These are phyloP conservation scores for Metschnikowia koreensis DNA, from an alignment of 805 yeast genomes.

Conservation along the genomic window DNA sequence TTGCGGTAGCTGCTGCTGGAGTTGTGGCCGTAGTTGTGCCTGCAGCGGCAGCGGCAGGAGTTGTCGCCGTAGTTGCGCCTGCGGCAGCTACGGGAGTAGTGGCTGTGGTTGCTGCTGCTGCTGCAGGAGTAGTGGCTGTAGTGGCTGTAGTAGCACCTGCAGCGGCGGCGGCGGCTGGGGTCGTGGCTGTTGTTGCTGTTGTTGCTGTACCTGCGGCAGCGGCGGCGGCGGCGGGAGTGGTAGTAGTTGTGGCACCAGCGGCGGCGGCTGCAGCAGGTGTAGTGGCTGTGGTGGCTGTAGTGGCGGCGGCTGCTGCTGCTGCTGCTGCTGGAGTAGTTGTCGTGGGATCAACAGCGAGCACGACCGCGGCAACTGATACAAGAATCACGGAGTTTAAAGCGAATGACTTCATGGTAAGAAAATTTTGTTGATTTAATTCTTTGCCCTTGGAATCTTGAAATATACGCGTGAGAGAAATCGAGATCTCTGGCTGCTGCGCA, in stretches of 20 bases:
- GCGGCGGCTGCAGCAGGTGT: conserved; percentile 11
- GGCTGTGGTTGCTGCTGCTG: conserved; percentile 11
- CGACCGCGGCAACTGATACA: conserved; percentile 14
- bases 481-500: background rate
- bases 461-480: too few relatives aligned
- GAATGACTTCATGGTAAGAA: conserved; percentile 3
- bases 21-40: too few relatives aligned
- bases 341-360: conserved; percentile 18
- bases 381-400: background rate
- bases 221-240: conserved; percentile 15
- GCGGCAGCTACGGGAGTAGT: conserved; percentile 12
- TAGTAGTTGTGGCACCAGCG: conserved; percentile 17
- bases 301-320: conserved; percentile 15
- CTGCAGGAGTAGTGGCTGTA: conserved; percentile 13
- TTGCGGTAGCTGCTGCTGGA: too few relatives aligned
- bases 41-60: conserved; percentile 15
- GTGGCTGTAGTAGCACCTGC: conserved; percentile 10
- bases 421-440: too few relatives aligned
- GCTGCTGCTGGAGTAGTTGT: conserved; percentile 10
- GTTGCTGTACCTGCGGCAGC: conserved; percentile 15
- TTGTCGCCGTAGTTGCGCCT: conserved; percentile 7
- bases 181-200: conserved; percentile 11
- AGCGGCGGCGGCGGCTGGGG: conserved; percentile 7
- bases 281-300: conserved; percentile 17
- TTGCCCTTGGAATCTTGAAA: background rate